Percentiles rank a stretch among this genome's conserved stretches.
Evolutionary conservation across 2,329 filamentous ascomycete species (phyloP).

Genomic region (Coniochaeta sp.): DNA sequence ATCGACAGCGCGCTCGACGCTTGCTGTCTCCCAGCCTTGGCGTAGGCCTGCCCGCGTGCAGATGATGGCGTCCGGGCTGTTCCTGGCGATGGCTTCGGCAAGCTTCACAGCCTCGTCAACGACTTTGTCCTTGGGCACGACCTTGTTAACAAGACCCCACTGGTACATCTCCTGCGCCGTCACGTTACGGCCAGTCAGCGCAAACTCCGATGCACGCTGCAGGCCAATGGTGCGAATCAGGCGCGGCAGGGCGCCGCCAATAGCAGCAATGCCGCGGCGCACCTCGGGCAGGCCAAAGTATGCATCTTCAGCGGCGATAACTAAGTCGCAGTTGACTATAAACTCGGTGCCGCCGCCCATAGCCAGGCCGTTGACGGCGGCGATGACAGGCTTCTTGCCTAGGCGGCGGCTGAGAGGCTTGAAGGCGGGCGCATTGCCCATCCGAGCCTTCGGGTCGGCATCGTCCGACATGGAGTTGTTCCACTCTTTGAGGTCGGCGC

Average conservation of each 20-base stretch:
- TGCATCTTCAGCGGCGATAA: constrained; percentile 43
- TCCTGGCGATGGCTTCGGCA: constrained; percentile 53
- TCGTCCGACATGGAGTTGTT: constrained; percentile 16
- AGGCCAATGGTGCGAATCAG: constrained; percentile 58
- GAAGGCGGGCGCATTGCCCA: constrained; percentile 18
- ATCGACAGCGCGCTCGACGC: constrained; percentile 55
- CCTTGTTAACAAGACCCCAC: constrained; percentile 66
- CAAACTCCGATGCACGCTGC: constrained; percentile 65
- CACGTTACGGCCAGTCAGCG: constrained; percentile 55
- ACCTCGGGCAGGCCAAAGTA: constrained; percentile 50
- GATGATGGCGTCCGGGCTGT: constrained; percentile 70
- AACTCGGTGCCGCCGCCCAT: constrained; percentile 57
- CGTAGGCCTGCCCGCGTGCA: constrained; percentile 63
- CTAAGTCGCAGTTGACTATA: constrained; percentile 51
- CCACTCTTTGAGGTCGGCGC: neutral
- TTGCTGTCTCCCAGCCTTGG: constrained; percentile 57
- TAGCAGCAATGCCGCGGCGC: constrained; percentile 60
- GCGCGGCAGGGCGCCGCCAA: constrained; percentile 64
- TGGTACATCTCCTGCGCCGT: constrained; percentile 48
- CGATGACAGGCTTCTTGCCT: constrained; percentile 55
- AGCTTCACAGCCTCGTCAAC: constrained; percentile 53
- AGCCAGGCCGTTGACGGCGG: constrained; percentile 54
- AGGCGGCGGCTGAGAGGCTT: constrained; percentile 35
- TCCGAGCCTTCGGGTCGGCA: constrained; percentile 12
- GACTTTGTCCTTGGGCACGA: constrained; percentile 41